These are phyloP conservation scores for Acmispon strigosus DNA, from an alignment of 306 rosid species.

Conservation along the genomic window DNA sequence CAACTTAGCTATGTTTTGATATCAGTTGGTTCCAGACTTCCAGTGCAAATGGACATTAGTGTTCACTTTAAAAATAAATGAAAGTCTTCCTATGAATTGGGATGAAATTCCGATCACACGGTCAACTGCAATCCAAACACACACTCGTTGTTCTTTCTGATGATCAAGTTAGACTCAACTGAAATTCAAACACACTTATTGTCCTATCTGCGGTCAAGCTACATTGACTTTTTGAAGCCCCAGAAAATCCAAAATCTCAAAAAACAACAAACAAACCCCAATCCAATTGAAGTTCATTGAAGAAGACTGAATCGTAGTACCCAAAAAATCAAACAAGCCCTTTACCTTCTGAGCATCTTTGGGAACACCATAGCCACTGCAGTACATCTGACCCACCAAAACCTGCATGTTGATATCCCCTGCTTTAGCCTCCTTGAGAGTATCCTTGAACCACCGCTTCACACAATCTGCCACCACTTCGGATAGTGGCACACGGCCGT, in stretches of 20 bases:
- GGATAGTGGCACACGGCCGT: constrained; percentile 54
- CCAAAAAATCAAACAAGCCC: not conserved
- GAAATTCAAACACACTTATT: too few species aligned
- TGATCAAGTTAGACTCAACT: too few species aligned
- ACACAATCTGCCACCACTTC: constrained; percentile 85
- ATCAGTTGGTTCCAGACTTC: too few species aligned
- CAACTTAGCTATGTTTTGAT: too few species aligned
- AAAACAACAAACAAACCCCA: not conserved
- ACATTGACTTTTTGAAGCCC: not conserved
- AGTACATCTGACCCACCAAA: constrained; percentile 90
- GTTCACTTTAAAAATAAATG: too few species aligned
- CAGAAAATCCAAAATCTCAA: not conserved
- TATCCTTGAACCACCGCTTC: constrained; percentile 86
- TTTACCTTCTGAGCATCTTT: constrained; percentile 81
- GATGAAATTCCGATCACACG: too few species aligned
- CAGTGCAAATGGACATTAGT: too few species aligned
- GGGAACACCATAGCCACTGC: constrained; percentile 78
- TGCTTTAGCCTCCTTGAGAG: constrained; percentile 76
- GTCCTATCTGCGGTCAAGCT: too few species aligned
- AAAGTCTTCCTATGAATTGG: too few species aligned
- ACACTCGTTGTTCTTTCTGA: too few species aligned
- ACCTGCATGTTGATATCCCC: constrained; percentile 95
- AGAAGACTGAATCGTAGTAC: not conserved
- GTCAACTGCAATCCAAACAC: too few species aligned
- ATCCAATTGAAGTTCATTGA: not conserved